These are phyloP conservation scores for Scleroderma bovista DNA, from an alignment of 768 basidiomycete genomes.

Conservation along the genomic window DNA sequence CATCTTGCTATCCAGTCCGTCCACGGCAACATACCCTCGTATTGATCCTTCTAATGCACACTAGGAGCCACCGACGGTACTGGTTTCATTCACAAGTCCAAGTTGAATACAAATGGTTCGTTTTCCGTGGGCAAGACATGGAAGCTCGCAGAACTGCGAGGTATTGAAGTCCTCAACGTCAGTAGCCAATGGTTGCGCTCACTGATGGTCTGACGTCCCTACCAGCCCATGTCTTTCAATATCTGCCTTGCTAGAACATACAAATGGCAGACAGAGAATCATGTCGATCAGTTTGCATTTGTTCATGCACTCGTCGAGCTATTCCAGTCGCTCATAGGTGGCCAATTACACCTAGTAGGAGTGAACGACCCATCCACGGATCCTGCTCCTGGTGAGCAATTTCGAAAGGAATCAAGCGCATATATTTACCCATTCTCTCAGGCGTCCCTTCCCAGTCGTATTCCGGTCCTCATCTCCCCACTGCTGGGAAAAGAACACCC, in stretches of 20 bases:
- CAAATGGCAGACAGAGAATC: constrained; percentile 79
- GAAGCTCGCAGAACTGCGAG: constrained; percentile 77
- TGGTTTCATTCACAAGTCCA: constrained; percentile 91
- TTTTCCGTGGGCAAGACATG: constrained; percentile 99
- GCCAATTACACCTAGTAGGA: constrained; percentile 55
- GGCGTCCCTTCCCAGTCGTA: constrained; percentile 2
- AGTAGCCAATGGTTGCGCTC: constrained; percentile 25
- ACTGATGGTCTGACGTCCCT: constrained; percentile 11
- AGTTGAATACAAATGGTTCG: constrained; percentile 87
- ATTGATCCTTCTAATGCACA: constrained; percentile 1
- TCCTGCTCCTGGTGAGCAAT: constrained; percentile 23
- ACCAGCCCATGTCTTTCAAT: constrained; percentile 62
- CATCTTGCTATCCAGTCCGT: constrained; percentile 86
- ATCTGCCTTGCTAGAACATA: constrained; percentile 88
- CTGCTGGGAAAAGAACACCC: constrained; percentile 4
- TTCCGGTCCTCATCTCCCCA: neutral
- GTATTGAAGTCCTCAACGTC: constrained; percentile 72
- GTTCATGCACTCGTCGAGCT: constrained; percentile 59
- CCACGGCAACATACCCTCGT: neutral
- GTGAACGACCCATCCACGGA: constrained; percentile 40
- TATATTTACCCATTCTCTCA: constrained; percentile 7
- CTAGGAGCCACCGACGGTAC: constrained; percentile 56
- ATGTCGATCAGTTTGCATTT: constrained; percentile 68
- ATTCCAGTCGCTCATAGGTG: constrained; percentile 45
- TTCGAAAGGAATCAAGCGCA: neutral